These are phyloP conservation scores for Saccharomyces hybrid DNA, from an alignment of 1,139 yeast species.

Conservation along the genomic window DNA sequence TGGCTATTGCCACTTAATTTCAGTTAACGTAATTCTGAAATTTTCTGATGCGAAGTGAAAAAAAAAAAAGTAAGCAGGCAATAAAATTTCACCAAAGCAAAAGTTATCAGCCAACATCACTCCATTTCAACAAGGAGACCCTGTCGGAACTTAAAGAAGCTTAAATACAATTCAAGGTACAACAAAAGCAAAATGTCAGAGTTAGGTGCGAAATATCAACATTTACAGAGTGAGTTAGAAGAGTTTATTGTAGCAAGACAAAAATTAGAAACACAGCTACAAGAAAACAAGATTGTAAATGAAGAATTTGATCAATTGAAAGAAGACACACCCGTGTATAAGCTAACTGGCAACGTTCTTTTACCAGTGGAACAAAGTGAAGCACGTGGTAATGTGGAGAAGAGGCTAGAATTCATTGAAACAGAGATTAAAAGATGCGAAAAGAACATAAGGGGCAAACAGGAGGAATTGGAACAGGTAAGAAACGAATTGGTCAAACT, in stretches of 20 bases:
- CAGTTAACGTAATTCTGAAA: neutral
- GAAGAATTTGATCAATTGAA: slow-evolving; percentile 63
- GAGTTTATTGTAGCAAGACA: slow-evolving; percentile 57
- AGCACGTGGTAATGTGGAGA: slow-evolving; percentile 73
- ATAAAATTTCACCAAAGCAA: neutral
- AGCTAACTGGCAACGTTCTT: slow-evolving; percentile 85
- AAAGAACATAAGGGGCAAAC: slow-evolving; percentile 46
- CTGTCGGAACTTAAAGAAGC: neutral
- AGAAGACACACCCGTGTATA: slow-evolving; percentile 66
- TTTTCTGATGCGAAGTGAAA: neutral
- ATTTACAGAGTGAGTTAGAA: slow-evolving; percentile 37
- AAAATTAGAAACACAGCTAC: slow-evolving; percentile 67
- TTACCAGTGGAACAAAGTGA: slow-evolving; percentile 81
- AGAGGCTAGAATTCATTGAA: slow-evolving; percentile 80
- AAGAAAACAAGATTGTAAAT: slow-evolving; percentile 87
- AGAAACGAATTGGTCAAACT: slow-evolving; percentile 41
- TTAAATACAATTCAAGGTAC: neutral
- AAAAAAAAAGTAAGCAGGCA: neutral
- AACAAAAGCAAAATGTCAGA: slow-evolving; percentile 14
- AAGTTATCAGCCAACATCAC: neutral
- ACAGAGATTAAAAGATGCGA: slow-evolving; percentile 69
- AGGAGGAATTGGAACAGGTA: slow-evolving; percentile 42
- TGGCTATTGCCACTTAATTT: neutral
- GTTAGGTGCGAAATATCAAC: slow-evolving; percentile 23
- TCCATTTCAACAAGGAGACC: neutral